A percentile compares a stretch with the other conserved stretches of the same genome.
Evolutionary conservation across 495 filamentous ascomycete genomes (phyloP).

Genomic region (Penicillium dipodomyicola): DNA sequence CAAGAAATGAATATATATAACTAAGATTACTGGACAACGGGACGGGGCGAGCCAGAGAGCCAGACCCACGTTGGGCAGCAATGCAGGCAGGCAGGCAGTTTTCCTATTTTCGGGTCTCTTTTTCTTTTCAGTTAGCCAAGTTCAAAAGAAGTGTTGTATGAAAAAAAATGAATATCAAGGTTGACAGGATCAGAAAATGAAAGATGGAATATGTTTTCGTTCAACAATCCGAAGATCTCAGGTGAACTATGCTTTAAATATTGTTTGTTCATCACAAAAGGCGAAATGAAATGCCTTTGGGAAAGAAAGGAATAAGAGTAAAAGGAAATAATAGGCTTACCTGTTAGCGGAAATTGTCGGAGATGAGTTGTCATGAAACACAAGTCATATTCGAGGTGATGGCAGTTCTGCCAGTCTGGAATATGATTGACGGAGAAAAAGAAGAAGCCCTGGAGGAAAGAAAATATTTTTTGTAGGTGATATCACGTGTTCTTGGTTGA

Average conservation of each 20-base stretch:
- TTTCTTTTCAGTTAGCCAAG: slow-evolving; percentile 15
- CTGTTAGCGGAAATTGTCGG: slow-evolving; percentile 12
- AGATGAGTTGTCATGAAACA: slow-evolving; percentile 10
- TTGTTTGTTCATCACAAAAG: slow-evolving; percentile 45
- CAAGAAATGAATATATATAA: background rate
- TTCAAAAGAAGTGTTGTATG: slow-evolving; percentile 12
- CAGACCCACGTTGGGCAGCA: slow-evolving; percentile 46
- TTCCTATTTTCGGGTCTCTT: slow-evolving; percentile 4
- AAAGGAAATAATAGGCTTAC: slow-evolving; percentile 13
- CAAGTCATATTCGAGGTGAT: background rate
- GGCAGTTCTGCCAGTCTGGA: background rate
- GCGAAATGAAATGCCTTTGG: background rate
- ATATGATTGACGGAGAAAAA: slow-evolving; percentile 11
- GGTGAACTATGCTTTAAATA: slow-evolving; percentile 52
- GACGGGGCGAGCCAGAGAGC: slow-evolving; percentile 22
- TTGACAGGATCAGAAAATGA: slow-evolving; percentile 39
- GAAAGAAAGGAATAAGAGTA: background rate
- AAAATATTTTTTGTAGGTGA: slow-evolving; percentile 1
- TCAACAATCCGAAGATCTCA: slow-evolving; percentile 49
- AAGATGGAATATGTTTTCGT: slow-evolving; percentile 52
- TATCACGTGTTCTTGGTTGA: background rate
- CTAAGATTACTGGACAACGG: slow-evolving; percentile 16
- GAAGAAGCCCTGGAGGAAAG: background rate
- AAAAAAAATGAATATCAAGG: slow-evolving; percentile 9
- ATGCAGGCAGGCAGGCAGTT: slow-evolving; percentile 34